Evolutionary conservation across 2,329 filamentous ascomycete genomes (phyloP).

Genomic region (Alternaria incomplexa): DNA sequence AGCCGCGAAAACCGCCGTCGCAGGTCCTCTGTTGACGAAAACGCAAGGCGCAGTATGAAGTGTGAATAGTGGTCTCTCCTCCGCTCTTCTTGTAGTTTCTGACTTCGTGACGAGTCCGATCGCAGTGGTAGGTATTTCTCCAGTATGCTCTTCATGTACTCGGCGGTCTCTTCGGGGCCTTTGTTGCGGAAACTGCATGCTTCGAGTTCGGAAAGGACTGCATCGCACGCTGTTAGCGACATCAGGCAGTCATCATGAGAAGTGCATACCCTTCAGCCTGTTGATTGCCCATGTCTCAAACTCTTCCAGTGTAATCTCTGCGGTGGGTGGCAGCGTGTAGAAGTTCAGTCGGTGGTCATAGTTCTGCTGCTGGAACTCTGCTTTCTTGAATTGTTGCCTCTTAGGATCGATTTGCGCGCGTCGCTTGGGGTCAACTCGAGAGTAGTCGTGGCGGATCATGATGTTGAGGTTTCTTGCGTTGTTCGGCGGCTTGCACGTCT

Average conservation of each 20-base stretch:
- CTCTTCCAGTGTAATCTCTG: constrained; percentile 93
- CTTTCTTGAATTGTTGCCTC: constrained; percentile 83
- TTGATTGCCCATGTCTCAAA: constrained; percentile 99
- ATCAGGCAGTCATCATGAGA: rapidly evolving
- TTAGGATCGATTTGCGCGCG: constrained; percentile 78
- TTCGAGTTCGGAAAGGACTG: constrained; percentile 87
- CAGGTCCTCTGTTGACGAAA: constrained; percentile 88
- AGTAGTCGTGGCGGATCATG: constrained; percentile 50
- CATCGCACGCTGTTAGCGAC: constrained; percentile 8
- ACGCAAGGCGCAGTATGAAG: constrained; percentile 93
- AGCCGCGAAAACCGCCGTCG: constrained; percentile 83
- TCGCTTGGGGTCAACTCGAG: constrained; percentile 69
- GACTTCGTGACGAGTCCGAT: constrained; percentile 70
- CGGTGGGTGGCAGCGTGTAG: constrained; percentile 85
- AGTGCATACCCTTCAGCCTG: constrained; percentile 69
- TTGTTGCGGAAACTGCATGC: constrained; percentile 95
- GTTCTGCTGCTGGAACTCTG: constrained; percentile 75
- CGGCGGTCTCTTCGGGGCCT: constrained; percentile 77
- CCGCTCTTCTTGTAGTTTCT: constrained; percentile 71
- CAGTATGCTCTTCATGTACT: constrained; percentile 84
- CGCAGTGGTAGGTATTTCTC: constrained; percentile 85
- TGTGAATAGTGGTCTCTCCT: constrained; percentile 98
- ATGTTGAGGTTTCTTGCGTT: constrained; percentile 5
- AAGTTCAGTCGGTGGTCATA: constrained; percentile 92
- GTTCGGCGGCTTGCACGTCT: constrained; percentile 4